These are phyloP conservation scores for Flaveria trinervia DNA, from an alignment of 129 eudicot genomes.

Conservation along the genomic window DNA sequence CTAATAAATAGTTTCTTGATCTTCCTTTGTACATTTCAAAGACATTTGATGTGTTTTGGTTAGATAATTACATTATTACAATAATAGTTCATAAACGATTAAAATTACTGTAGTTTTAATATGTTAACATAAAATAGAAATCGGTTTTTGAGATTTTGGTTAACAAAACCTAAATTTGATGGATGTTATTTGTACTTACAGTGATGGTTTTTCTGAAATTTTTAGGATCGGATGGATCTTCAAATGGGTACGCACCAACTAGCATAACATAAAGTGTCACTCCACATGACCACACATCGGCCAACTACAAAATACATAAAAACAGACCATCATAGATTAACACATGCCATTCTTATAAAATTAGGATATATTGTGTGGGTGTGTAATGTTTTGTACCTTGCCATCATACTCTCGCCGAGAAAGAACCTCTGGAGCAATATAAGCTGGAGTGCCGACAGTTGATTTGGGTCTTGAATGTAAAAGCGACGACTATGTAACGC, in stretches of 20 bases:
- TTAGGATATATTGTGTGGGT: background rate
- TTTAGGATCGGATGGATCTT: constrained; percentile 72
- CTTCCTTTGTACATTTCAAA: too few relatives aligned
- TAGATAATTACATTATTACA: too few relatives aligned
- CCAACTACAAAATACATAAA: constrained; percentile 43
- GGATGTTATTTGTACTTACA: constrained; percentile 32
- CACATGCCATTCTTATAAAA: background rate
- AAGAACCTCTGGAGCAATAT: constrained; percentile 82
- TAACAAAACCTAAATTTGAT: background rate
- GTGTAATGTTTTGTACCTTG: constrained; percentile 42
- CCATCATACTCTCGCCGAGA: constrained; percentile 75
- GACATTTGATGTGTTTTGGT: too few relatives aligned
- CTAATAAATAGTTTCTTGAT: too few relatives aligned
- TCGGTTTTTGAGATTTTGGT: too few relatives aligned
- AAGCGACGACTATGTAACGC: constrained; percentile 52
- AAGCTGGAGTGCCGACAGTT: constrained; percentile 80
- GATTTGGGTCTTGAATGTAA: constrained; percentile 79
- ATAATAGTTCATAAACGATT: too few relatives aligned
- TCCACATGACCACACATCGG: constrained; percentile 94
- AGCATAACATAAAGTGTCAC: constrained; percentile 83
- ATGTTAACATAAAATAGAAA: too few relatives aligned
- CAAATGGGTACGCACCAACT: constrained; percentile 86
- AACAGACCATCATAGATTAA: background rate
- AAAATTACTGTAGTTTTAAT: too few relatives aligned
- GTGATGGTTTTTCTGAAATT: constrained; percentile 71